Evolutionary conservation across 2,329 filamentous ascomycete genomes (phyloP).

Genomic region (Phaeosphaeria sp.): DNA sequence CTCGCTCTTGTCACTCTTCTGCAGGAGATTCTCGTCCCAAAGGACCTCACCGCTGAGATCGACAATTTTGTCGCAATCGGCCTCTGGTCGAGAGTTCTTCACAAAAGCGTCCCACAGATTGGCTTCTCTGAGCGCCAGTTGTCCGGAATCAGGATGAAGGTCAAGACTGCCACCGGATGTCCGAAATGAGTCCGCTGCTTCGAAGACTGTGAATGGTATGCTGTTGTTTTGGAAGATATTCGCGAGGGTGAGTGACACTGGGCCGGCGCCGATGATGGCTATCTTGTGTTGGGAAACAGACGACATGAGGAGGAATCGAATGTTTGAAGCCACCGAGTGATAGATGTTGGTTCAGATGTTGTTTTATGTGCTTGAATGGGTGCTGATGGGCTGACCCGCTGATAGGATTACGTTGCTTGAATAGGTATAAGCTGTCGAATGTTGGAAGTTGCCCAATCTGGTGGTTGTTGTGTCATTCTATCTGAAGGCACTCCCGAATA

Average conservation of each 20-base stretch:
- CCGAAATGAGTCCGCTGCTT: conserved; percentile 46
- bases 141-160: conserved; percentile 60
- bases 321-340: not conserved
- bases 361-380: not conserved
- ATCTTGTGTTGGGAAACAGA: not conserved
- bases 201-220: conserved; percentile 58
- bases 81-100: conserved; percentile 60
- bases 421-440: not conserved
- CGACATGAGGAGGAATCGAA: not conserved
- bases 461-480: not conserved
- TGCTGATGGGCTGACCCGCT: not conserved
- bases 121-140: conserved; percentile 60
- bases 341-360: not conserved
- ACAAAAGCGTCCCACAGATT: conserved; percentile 59
- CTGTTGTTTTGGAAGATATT: conserved; percentile 58
- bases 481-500: not conserved
- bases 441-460: not conserved
- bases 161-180: conserved; percentile 54
- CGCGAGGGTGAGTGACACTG: conserved; percentile 59
- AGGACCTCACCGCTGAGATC: conserved; percentile 45
- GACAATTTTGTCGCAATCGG: conserved; percentile 58
- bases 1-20: conserved; percentile 49
- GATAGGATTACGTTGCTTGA: not conserved
- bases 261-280: conserved; percentile 39
- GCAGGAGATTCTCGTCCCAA: conserved; percentile 34